Conservation (phyloP, 1,139 yeast species). For the Pichia sorboxylosa region DNA sequence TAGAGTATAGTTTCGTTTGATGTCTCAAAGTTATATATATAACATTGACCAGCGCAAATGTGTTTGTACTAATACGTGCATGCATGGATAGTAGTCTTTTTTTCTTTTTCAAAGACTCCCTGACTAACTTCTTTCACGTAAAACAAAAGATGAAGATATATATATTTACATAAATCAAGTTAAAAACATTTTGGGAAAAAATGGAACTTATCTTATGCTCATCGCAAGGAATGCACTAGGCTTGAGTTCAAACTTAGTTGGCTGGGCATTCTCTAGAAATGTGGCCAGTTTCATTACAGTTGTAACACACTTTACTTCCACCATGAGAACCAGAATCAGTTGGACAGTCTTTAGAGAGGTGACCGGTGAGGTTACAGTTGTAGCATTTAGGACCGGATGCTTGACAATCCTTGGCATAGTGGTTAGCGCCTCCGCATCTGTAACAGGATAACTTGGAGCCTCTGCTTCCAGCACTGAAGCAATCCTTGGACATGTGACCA, state of each 20-base stretch:
- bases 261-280: conserved; percentile 48
- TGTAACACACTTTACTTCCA: conserved; percentile 53
- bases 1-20: no score
- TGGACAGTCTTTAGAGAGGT: conserved; percentile 74
- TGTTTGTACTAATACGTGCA: no score
- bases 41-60: no score
- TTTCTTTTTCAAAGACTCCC: no score
- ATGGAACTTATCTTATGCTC: no score
- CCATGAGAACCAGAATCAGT: conserved; percentile 21
- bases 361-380: conserved; percentile 87
- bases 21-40: no score
- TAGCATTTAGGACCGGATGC: conserved; percentile 72
- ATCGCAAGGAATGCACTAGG: no score
- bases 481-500: conserved; percentile 75
- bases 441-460: conserved; percentile 42
- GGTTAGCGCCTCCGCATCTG: conserved; percentile 92
- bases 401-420: conserved; percentile 84
- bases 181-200: no score
- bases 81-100: no score
- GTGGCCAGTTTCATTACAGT: conserved; percentile 70
- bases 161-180: no score
- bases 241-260: conserved; percentile 1
- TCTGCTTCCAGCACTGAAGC: conserved; percentile 24
- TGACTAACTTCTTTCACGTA: no score
- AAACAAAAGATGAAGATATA: no score